A percentile compares a stretch with the other conserved stretches of the same genome.
Evolutionary conservation across 305 asterid genomes (phyloP).

Genomic region (Fraxinus platypoda): DNA sequence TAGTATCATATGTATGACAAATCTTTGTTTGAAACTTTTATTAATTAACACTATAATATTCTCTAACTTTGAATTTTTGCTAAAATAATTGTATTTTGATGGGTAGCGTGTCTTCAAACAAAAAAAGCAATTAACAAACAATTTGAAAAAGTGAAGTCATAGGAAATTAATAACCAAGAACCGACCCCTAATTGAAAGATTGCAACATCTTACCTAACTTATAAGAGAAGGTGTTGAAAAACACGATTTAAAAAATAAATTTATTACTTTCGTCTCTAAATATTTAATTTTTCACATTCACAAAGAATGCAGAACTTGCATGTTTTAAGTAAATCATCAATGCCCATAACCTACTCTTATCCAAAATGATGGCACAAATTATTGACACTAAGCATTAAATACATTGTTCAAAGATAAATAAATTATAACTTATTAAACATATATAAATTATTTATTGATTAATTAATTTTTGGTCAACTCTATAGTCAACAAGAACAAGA

Average conservation of each 20-base stretch:
- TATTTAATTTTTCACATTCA: neutral
- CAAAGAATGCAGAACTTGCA: neutral
- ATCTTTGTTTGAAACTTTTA: neutral
- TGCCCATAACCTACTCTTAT: conserved; percentile 21
- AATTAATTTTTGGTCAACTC: neutral
- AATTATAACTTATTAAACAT: neutral
- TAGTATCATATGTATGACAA: neutral
- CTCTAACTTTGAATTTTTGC: neutral
- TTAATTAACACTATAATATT: neutral
- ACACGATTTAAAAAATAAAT: neutral
- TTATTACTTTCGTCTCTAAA: neutral
- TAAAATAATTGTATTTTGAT: conserved; percentile 10
- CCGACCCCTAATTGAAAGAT: neutral
- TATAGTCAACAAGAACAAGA: conserved; percentile 32
- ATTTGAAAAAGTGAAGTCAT: neutral
- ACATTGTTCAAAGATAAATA: neutral
- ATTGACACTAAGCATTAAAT: conserved; percentile 26
- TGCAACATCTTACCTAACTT: neutral
- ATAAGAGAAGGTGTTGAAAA: neutral
- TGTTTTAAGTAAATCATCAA: conserved; percentile 6
- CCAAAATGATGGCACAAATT: conserved; percentile 38
- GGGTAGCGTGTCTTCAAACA: neutral
- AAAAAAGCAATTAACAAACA: neutral
- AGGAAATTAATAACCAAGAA: neutral
- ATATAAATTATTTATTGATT: neutral